Evolutionary conservation across 2,329 filamentous ascomycete species (phyloP).

Genomic region (Claviceps pazoutovae): DNA sequence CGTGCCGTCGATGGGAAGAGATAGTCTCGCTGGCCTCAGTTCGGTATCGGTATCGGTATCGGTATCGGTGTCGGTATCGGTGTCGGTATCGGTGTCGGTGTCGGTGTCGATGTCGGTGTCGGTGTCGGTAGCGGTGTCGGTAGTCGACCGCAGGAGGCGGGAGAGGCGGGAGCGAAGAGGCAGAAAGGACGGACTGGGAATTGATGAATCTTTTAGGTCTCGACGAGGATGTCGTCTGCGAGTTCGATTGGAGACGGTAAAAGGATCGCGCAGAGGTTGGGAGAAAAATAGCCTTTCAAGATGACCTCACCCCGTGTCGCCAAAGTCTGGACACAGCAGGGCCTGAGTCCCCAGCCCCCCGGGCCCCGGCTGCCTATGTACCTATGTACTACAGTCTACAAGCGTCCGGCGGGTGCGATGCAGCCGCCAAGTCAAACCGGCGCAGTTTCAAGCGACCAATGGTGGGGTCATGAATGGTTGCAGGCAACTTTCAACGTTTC

Average conservation of each 20-base stretch:
- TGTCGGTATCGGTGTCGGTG: background rate
- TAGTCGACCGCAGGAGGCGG: too few species aligned
- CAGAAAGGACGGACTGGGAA: background rate
- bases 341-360: background rate
- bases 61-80: background rate
- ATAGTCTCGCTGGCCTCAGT: background rate
- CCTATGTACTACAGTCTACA: background rate
- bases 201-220: background rate
- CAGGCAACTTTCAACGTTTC: background rate
- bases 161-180: background rate
- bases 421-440: background rate
- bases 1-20: background rate
- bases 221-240: background rate
- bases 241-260: background rate
- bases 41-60: background rate
- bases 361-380: background rate
- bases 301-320: conserved; percentile 2
- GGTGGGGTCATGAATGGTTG: background rate
- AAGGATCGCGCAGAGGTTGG: background rate
- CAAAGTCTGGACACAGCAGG: background rate
- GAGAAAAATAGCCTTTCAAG: background rate
- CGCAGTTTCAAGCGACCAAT: background rate
- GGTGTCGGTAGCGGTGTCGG: background rate
- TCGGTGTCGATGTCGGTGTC: background rate
- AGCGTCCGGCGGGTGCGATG: background rate